These are phyloP conservation scores for Irpex rosettiformis DNA, from an alignment of 1,284 basidiomycete species.

Conservation along the genomic window DNA sequence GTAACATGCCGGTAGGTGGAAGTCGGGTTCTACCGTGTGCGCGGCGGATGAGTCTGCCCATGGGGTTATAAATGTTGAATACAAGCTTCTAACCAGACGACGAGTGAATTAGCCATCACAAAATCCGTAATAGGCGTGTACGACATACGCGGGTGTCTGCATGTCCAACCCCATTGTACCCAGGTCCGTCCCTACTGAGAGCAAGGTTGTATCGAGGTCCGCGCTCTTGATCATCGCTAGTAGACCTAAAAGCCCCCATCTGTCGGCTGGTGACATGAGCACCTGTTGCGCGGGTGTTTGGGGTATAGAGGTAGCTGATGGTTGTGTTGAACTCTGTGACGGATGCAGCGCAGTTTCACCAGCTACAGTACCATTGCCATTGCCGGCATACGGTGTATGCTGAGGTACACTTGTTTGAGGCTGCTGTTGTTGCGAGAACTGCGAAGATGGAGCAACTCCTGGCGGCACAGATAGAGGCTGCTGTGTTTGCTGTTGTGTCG, in stretches of 20 bases:
- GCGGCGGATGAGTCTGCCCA: conserved; percentile 90
- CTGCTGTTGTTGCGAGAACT: conserved; percentile 33
- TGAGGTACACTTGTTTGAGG: conserved; percentile 23
- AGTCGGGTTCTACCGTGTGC: conserved; percentile 86
- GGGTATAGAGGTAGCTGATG: conserved; percentile 36
- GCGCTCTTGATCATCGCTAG: conserved; percentile 90
- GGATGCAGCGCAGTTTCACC: conserved; percentile 28
- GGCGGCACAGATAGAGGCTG: conserved; percentile 47
- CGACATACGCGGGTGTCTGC: conserved; percentile 69
- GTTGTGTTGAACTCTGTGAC: conserved; percentile 25
- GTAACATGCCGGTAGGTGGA: conserved; percentile 90
- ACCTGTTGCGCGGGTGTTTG: conserved; percentile 95
- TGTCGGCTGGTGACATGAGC: conserved; percentile 89
- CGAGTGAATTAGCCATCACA: conserved; percentile 4
- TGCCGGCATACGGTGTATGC: conserved; percentile 32
- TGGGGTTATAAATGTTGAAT: conserved; percentile 94
- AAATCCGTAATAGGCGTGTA: neutral
- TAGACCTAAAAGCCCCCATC: conserved; percentile 90
- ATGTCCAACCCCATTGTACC: conserved; percentile 93
- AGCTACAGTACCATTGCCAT: conserved; percentile 32
- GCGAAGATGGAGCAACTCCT: conserved; percentile 46
- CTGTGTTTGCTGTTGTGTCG: conserved; percentile 29
- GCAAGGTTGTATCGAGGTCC: conserved; percentile 83
- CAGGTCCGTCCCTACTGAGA: conserved; percentile 90
- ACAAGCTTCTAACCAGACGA: conserved; percentile 62